Percentiles rank a stretch among this genome's conserved stretches.
These are phyloP conservation scores for Citrullus mucosospermus DNA, from an alignment of 306 rosid species.

Conservation along the genomic window DNA sequence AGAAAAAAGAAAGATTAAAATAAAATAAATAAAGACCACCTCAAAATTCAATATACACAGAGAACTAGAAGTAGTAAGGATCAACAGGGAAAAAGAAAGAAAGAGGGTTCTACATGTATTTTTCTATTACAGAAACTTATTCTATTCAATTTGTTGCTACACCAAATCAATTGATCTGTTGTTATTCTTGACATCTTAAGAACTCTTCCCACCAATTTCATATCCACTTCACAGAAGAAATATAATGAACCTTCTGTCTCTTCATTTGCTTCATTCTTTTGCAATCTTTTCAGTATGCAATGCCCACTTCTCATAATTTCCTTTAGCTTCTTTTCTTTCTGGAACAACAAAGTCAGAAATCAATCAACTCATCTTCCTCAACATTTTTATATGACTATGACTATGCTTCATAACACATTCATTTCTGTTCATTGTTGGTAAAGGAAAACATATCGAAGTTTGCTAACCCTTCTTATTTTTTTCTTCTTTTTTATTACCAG, in stretches of 20 bases:
- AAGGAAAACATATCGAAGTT: no score
- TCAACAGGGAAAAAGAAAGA: slow-evolving; percentile 72
- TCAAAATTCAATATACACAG: not conserved
- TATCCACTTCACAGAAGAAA: slow-evolving; percentile 81
- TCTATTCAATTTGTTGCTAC: slow-evolving; percentile 55
- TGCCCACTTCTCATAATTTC: slow-evolving; percentile 44
- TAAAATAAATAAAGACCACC: not conserved
- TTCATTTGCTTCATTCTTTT: slow-evolving; percentile 38
- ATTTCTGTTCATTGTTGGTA: no score
- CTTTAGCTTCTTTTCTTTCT: slow-evolving; percentile 72
- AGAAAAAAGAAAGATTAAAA: no score
- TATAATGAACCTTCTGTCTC: slow-evolving; percentile 35
- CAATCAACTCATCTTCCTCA: no score
- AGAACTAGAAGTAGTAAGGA: not conserved
- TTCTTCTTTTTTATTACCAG: no score
- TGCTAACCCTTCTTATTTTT: no score
- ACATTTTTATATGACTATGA: no score
- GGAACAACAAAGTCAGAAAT: slow-evolving; percentile 7
- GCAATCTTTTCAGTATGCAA: slow-evolving; percentile 63
- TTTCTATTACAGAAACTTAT: slow-evolving; percentile 45
- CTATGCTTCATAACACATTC: no score
- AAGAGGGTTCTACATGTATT: slow-evolving; percentile 60
- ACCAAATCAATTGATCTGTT: slow-evolving; percentile 82
- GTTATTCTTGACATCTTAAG: slow-evolving; percentile 73
- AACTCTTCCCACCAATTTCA: slow-evolving; percentile 77